Percentiles rank a stretch among this genome's conserved stretches.
Conservation (phyloP, 208 protist genomes). For the Trypanosoma avium region DNA sequence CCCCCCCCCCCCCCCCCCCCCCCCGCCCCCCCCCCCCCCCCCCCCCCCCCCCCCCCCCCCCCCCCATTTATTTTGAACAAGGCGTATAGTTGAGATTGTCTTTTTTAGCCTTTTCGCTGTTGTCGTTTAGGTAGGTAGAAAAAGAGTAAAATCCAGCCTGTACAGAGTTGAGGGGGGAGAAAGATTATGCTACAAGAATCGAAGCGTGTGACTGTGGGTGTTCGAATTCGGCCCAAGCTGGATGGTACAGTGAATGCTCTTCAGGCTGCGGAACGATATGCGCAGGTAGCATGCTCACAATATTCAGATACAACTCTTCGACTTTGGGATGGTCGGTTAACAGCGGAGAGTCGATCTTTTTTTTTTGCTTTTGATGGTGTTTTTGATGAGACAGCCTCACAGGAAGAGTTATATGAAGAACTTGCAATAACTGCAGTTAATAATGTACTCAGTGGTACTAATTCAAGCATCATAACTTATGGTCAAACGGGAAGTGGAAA, state of each 20-base stretch:
- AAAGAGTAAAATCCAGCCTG: no score
- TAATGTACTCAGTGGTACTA: constrained; percentile 76
- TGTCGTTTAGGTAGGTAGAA: no score
- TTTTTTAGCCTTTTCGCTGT: no score
- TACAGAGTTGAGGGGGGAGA: background rate
- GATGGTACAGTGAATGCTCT: constrained; percentile 50
- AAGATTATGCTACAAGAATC: constrained; percentile 13
- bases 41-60: no score
- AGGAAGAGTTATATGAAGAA: constrained; percentile 91
- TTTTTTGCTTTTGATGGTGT: constrained; percentile 86
- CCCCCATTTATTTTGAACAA: no score
- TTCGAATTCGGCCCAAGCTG: constrained; percentile 81
- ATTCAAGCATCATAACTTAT: constrained; percentile 84
- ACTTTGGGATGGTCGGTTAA: constrained; percentile 50
- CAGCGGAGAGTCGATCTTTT: constrained; percentile 49
- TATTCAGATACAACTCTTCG: constrained; percentile 63
- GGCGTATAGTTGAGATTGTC: no score
- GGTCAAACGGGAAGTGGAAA: constrained; percentile 93
- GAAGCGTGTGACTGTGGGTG: constrained; percentile 79
- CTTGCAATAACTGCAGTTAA: constrained; percentile 80
- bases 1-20: no score
- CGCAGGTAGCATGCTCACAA: constrained; percentile 50
- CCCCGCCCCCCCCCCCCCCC: no score
- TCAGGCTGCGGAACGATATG: constrained; percentile 70
- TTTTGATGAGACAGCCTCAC: constrained; percentile 84